phyloP scores from a whole-genome alignment of 805 yeast species.

The Candida endomychidarum region DNA sequence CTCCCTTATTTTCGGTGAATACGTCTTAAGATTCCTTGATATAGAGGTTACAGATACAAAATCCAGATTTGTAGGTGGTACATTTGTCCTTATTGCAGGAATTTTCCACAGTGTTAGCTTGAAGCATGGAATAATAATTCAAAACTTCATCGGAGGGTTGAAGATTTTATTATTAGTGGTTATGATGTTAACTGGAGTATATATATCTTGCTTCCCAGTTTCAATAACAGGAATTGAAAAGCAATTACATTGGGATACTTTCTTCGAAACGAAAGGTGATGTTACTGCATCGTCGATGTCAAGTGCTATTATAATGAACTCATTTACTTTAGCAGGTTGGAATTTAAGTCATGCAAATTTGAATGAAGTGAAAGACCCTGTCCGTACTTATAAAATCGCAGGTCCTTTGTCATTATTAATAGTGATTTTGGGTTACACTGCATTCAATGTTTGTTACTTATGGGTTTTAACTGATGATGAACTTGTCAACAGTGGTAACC shows the following conservation, averaged over 20 bases:
- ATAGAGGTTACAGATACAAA: conserved; percentile 36
- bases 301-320: conserved; percentile 55
- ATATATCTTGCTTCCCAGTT: conserved; percentile 52
- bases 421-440: conserved; percentile 48
- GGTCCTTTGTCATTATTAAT: conserved; percentile 55
- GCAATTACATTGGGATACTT: conserved; percentile 33
- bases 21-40: conserved; percentile 48
- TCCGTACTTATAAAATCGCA: conserved; percentile 55
- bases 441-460: conserved; percentile 57
- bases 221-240: conserved; percentile 44
- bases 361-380: conserved; percentile 61
- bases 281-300: conserved; percentile 49
- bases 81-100: conserved; percentile 28
- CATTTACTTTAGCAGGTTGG: conserved; percentile 66
- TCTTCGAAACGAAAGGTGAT: conserved; percentile 30
- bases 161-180: conserved; percentile 55
- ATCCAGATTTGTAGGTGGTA: conserved; percentile 32
- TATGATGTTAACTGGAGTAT: conserved; percentile 59
- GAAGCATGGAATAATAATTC: conserved; percentile 57
- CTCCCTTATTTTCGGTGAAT: conserved; percentile 62
- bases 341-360: conserved; percentile 59
- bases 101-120: conserved; percentile 59
- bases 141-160: conserved; percentile 61
- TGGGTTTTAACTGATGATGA: conserved; percentile 55
- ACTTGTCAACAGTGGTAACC: conserved; percentile 52